Base-by-base conservation (phyloP, 2,329 filamentous ascomycete species). In the Epichloe amarillans region DNA sequence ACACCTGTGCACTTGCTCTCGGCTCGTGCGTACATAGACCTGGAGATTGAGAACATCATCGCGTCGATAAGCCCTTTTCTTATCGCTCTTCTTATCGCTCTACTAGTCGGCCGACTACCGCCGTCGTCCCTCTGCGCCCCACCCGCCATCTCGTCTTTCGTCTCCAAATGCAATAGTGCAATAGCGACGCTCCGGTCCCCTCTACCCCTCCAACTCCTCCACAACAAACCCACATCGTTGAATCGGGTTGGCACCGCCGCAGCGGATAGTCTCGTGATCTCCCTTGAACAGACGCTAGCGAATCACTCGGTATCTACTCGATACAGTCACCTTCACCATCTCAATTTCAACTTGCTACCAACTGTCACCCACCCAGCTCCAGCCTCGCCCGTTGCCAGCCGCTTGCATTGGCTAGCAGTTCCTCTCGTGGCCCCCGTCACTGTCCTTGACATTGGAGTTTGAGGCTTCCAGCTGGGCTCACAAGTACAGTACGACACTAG, bases 391-490 rank as follows among this genome's bases (percentile, higher is more conserved):
- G 26, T 40, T 42, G 46, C 47, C 37, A 48, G 44, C 50, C 46
- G 50, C 53, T 58, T 59, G 62, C 56, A 63, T 64, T 65, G 63
- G 60, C 56, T 57, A 57, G 55, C 50, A 52, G 51, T 48, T 49
- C 55, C 45, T 52, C 38, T 46, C 54, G 23, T 50, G 36, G 26
- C 53, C 56, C 53, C 43, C 43, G 56, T 57, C 51, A 45, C 55
- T 53, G 46, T 45, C 52, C 46, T 17, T 35, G 33, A 45, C 26
- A 21, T 8, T 47, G 26, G 17, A 19, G 7, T 49, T n/a, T n/a
- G 36, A 39, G 21, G 12, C 36, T 41, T 50, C 35, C 39, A 23
- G 39, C 36, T 26, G 36, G 45, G 45, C 45, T 47, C 43, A 44
- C 38, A 30, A 33, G 41, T 40, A 37, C 48, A 47, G 39, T 43